Evolutionary conservation across 306 rosid species (phyloP).

Genomic region (Argentina anserina): DNA sequence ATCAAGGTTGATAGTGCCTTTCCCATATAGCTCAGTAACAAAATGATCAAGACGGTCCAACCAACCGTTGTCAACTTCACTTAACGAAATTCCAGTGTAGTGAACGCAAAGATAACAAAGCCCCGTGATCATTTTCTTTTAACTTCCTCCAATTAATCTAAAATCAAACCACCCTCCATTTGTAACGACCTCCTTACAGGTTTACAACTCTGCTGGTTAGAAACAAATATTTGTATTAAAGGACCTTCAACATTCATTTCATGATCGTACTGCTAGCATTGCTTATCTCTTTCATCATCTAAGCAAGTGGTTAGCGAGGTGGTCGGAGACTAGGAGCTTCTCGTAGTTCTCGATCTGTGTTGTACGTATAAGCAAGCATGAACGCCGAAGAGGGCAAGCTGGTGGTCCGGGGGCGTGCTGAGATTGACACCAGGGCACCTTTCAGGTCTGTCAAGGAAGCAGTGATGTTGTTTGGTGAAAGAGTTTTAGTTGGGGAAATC

Average conservation of each 20-base stretch:
- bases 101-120: constrained; percentile 82
- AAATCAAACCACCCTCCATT: constrained; percentile 40
- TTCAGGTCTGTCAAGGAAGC: constrained; percentile 89
- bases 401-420: constrained; percentile 50
- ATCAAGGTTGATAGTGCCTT: constrained; percentile 24
- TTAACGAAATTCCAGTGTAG: constrained; percentile 83
- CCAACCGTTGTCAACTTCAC: constrained; percentile 76
- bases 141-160: constrained; percentile 28
- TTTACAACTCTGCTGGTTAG: not conserved
- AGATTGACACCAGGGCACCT: constrained; percentile 83
- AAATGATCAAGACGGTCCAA: constrained; percentile 53
- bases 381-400: constrained; percentile 29
- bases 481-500: constrained; percentile 74
- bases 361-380: constrained; percentile 27
- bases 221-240: constrained; percentile 31
- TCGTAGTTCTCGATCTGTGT: not conserved
- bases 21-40: constrained; percentile 36
- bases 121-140: constrained; percentile 29
- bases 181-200: constrained; percentile 20
- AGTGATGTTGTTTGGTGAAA: constrained; percentile 76
- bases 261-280: not conserved
- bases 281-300: not conserved
- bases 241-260: constrained; percentile 1
- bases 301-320: not conserved
- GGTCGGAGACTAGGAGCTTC: not conserved